These are phyloP conservation scores for Lojkania enalia DNA, from an alignment of 2,329 filamentous ascomycete genomes.

Conservation along the genomic window DNA sequence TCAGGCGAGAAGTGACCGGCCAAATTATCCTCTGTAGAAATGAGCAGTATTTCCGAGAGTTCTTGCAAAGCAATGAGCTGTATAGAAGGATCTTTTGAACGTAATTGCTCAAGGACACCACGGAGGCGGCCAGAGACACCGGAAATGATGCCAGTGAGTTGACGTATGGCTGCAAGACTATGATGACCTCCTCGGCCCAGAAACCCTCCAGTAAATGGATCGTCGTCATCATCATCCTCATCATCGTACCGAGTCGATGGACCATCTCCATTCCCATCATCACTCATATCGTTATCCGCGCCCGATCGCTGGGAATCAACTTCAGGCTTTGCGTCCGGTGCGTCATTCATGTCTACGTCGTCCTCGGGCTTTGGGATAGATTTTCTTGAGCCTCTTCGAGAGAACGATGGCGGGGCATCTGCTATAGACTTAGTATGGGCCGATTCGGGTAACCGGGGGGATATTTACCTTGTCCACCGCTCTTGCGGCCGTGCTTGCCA, in stretches of 20 bases:
- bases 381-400: constrained; percentile 37
- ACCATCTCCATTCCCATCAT: constrained; percentile 68
- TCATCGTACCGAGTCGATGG: constrained; percentile 57
- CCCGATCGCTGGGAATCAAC: constrained; percentile 40
- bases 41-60: constrained; percentile 86
- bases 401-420: constrained; percentile 33
- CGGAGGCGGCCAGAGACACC: constrained; percentile 79
- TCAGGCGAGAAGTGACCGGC: constrained; percentile 95
- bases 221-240: constrained; percentile 58
- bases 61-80: constrained; percentile 93
- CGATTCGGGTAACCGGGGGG: constrained; percentile 20
- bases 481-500: constrained; percentile 77
- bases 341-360: constrained; percentile 70
- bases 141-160: constrained; percentile 85
- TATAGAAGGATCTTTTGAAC: constrained; percentile 79
- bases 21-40: constrained; percentile 95
- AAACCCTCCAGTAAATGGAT: constrained; percentile 62
- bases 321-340: constrained; percentile 63
- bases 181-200: constrained; percentile 67
- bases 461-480: constrained; percentile 57
- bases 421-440: constrained; percentile 24
- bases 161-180: constrained; percentile 78
- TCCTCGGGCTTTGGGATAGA: constrained; percentile 49
- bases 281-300: constrained; percentile 46
- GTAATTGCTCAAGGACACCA: constrained; percentile 62